Percentiles rank a stretch among this genome's conserved stretches.
These are phyloP conservation scores for Suillus americanus DNA, from an alignment of 768 basidiomycete species.

Conservation along the genomic window DNA sequence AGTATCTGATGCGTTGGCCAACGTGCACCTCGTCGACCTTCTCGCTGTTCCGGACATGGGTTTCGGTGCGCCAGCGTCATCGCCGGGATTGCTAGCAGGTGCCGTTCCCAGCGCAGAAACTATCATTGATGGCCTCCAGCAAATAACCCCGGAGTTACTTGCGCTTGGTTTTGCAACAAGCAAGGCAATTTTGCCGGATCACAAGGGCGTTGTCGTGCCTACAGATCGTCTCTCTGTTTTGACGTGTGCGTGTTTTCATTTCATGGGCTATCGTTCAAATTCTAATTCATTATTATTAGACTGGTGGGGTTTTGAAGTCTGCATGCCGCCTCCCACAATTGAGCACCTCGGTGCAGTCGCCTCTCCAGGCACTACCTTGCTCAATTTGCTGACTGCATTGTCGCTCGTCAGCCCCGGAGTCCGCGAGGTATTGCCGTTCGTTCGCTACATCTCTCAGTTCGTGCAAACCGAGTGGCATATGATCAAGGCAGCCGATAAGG, in stretches of 20 bases:
- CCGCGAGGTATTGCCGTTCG: slow-evolving; percentile 80
- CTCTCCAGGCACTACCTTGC: slow-evolving; percentile 52
- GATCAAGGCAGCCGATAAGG: slow-evolving; percentile 63
- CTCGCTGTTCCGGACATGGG: slow-evolving; percentile 64
- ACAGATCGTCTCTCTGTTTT: slow-evolving; percentile 75
- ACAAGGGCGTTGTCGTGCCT: slow-evolving; percentile 70
- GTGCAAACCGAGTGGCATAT: slow-evolving; percentile 71
- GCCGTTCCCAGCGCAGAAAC: slow-evolving; percentile 76
- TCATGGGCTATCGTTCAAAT: background rate
- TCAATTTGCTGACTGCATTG: slow-evolving; percentile 76
- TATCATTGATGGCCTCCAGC: slow-evolving; percentile 62
- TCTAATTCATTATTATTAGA: slow-evolving; percentile 42
- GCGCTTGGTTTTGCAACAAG: slow-evolving; percentile 78
- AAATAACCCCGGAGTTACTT: slow-evolving; percentile 78
- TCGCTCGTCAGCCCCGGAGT: slow-evolving; percentile 70
- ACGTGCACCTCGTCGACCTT: slow-evolving; percentile 62
- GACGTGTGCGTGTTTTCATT: slow-evolving; percentile 56
- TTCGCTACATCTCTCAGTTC: slow-evolving; percentile 80
- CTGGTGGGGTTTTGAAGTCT: slow-evolving; percentile 89
- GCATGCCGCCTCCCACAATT: slow-evolving; percentile 72
- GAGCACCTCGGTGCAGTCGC: slow-evolving; percentile 60
- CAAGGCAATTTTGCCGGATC: slow-evolving; percentile 60
- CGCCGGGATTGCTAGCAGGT: slow-evolving; percentile 66
- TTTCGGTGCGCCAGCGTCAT: slow-evolving; percentile 71
- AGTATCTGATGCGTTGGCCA: slow-evolving; percentile 50